These are phyloP conservation scores for Bidens hawaiensis DNA, from an alignment of 140 eudicot species.

Conservation along the genomic window DNA sequence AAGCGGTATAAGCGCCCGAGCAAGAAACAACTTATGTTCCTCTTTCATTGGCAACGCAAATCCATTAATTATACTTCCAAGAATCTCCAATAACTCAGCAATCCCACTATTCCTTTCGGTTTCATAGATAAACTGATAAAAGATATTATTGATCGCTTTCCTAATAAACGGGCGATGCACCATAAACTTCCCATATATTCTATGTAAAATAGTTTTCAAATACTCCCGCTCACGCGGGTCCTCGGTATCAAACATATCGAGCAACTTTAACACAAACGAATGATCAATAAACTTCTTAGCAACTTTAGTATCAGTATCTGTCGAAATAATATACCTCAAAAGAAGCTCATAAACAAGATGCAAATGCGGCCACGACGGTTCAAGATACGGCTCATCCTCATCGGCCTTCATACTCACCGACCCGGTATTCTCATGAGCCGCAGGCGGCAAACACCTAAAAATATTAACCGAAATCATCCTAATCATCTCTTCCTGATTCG, in stretches of 20 bases:
- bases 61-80: conserved; percentile 87
- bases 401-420: conserved; percentile 49
- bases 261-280: conserved; percentile 56
- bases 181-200: conserved; percentile 88
- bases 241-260: conserved; percentile 77
- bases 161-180: conserved; percentile 91
- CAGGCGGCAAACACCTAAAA: conserved; percentile 71
- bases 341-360: conserved; percentile 75
- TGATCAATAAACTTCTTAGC: conserved; percentile 80
- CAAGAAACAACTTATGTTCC: conserved; percentile 82
- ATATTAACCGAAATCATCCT: conserved; percentile 60
- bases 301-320: conserved; percentile 64
- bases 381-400: conserved; percentile 71
- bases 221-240: conserved; percentile 81
- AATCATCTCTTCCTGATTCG: conserved; percentile 66
- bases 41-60: conserved; percentile 94
- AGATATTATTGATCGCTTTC: conserved; percentile 75
- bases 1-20: conserved; percentile 74
- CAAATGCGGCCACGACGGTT: conserved; percentile 86
- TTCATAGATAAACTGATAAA: conserved; percentile 73
- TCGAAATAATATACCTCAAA: conserved; percentile 54
- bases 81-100: conserved; percentile 77
- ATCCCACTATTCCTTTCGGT: conserved; percentile 72
- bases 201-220: conserved; percentile 71
- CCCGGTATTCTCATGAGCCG: conserved; percentile 62